These are phyloP conservation scores for Suillus clintonianus DNA, from an alignment of 768 basidiomycete species.

Conservation along the genomic window DNA sequence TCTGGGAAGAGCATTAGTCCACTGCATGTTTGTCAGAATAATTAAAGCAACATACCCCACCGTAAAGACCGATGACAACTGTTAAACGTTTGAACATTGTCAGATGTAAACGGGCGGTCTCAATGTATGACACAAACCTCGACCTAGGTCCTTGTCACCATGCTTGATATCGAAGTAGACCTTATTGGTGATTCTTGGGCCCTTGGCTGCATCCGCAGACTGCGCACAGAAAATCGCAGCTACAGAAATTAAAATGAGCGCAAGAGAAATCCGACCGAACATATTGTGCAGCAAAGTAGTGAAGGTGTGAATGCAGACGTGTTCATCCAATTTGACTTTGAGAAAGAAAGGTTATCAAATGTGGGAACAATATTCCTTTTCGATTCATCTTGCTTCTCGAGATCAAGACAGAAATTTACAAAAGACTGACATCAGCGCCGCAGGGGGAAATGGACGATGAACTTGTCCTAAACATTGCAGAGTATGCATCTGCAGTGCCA, in stretches of 20 bases:
- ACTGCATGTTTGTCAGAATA: not conserved
- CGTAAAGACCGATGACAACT: constrained; percentile 91
- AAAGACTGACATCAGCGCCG: not conserved
- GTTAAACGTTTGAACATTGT: constrained; percentile 10
- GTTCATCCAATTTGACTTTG: constrained; percentile 8
- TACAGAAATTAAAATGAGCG: constrained; percentile 61
- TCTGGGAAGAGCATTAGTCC: constrained; percentile 42
- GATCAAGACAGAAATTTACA: not conserved
- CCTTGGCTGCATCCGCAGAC: constrained; percentile 78
- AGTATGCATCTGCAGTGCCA: constrained; percentile 32
- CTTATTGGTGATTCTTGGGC: constrained; percentile 88
- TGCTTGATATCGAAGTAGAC: constrained; percentile 96
- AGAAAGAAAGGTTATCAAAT: constrained; percentile 1
- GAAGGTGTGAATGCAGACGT: constrained; percentile 26
- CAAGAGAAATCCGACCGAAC: constrained; percentile 64
- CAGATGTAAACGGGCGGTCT: not conserved
- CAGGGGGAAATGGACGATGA: constrained; percentile 63
- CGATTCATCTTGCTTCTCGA: not conserved
- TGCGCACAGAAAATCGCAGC: constrained; percentile 72
- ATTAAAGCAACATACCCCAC: constrained; percentile 57
- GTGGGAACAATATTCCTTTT: constrained; percentile 30
- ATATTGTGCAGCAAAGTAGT: constrained; percentile 37
- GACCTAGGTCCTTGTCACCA: constrained; percentile 83
- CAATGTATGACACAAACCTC: constrained; percentile 51
- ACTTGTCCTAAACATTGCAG: constrained; percentile 71